Base-by-base conservation (phyloP, 176 grass and related monocot genomes). In the Musa schizocarpa region DNA sequence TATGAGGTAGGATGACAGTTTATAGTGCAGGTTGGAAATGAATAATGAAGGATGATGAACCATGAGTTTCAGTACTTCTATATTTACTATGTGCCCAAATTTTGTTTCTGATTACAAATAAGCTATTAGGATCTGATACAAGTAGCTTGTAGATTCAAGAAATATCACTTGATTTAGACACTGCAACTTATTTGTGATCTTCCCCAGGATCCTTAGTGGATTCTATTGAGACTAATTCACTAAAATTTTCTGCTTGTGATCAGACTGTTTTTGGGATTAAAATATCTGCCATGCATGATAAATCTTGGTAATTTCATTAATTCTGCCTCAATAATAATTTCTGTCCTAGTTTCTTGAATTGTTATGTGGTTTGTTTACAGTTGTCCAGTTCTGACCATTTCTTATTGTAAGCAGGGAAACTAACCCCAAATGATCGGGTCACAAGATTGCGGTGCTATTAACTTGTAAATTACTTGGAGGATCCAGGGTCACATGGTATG, bases 401-500 rank as follows among this genome's bases (percentile, higher is more conserved):
- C 49, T 72, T 53, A 53, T 50, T 72, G 17, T 5, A 8, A 43
- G 16, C 50, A 72, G 69, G 69, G 49, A 72, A 72, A 20, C 12
- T 22, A 72, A 51, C 16, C 51, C 50, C 51, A 29, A 34, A 68
- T 2, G 17, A 53, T 12, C 10, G n/a, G 48, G 9, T 53, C 11
- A 52, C 19, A 72, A 68, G 25, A 78, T 71, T 61, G 77, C 34
- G 13, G 68, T 34, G 29, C 57, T 71, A 52, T 59, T 79, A 70
- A 79, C 27, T 29, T 52, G 53, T 71, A 79, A 52, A 61, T 72
- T 71, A 79, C 54, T 72, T 13, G 68, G 68, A 68, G 17, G 53
- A 51, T 79, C 24, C 25, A 63, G 53, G 67, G 24, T 21, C 17
- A 50, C 54, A 72, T 79, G 77, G 77, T 79, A 79, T 50, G 77